Evolutionary conservation across 2,329 filamentous ascomycete genomes (phyloP), one percentile per base, ranked within the genome.

Genomic region (Pseudogymnoascus sp.): DNA sequence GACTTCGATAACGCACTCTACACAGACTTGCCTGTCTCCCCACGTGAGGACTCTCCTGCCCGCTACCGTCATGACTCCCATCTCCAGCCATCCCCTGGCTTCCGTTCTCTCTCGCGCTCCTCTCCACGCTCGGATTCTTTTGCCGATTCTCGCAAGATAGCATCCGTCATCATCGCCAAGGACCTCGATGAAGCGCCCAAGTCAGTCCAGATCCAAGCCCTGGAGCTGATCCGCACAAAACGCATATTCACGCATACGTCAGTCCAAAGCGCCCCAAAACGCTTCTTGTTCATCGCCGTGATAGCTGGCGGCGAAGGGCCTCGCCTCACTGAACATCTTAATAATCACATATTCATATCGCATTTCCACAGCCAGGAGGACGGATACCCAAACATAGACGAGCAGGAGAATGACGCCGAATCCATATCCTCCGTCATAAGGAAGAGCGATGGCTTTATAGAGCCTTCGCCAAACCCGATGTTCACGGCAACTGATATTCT

Each of bases 281-380:
- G 85, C 28, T 96, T 97, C 72, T 78, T 97, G 26, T 87, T 97
- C 67, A 78, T 96, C 31, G 88, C 90, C 1, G 78, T 96, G n/a
- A 77, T 92, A 1, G 78, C 76, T 19, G 80, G 76, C 42, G 79
- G 79, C 2, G 79, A 82, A 38, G 71, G 77, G 47, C 78, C 80
- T 3, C 78, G 77, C 60, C 78, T 87, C 60, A 82, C 79, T 21
- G 76, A 75, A 33, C 82, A 91, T 68, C 72, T 88, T 74, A 96
- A 92, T 70, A 91, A 97, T 65, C 85, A 90, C 67, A 88, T 97
- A 68, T 91, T 92, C 72, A 87, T 97, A 64, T 93, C 90, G 0
- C 93, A 97, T 74, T 90, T 87, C 77, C 92, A 97, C 71, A 83
- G 87, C 64, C 80, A 83, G 3, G 78, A 81, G 1, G 86, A 93